Evolutionary conservation across 306 rosid genomes (phyloP), one percentile per base, ranked within the genome.

Genomic region (Casuarina cunninghamiana): DNA sequence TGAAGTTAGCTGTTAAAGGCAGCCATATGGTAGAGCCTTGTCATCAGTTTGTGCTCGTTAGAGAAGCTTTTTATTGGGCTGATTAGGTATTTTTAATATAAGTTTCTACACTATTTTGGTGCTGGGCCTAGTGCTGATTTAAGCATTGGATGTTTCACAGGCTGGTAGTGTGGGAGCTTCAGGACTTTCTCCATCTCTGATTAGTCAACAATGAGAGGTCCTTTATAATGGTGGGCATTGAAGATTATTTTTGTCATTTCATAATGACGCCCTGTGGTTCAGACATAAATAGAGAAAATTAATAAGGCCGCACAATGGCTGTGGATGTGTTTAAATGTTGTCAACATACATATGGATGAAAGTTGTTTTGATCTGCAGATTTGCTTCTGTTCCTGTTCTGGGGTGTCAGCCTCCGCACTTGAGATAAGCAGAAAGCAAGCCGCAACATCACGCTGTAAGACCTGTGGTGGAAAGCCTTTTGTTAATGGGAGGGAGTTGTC

Each of bases 131-230:
- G 44, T 62, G 69, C 69, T 62, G 69, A 62, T 38, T 44, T 62
- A 13, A 62, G 69, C 69, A n/a, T 62, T 62, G 69, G 69, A 62
- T 62, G 69, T 62, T 62, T 62, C 69, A 62, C 69, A 62, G 69
- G 69, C 69, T 62, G 69, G 69, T 37, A 62, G 69, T 62, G 44
- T 62, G 44, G 37, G 69, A 62, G 69, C 44, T 62, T 62, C 69
- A 35, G 69, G 69, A 62, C 69, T 62, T 62, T 32, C 68, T 37
- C 44, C 45, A 13, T 62, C 69, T 62, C 69, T 62, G 69, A 62
- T 62, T 62, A 62, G 69, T 62, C 69, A 37, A 62, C 69, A 62
- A 62, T 62, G 69, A 62, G 44, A 35, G 44, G 44, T 37, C 69
- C 69, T 9, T 62, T 62, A 38, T 37, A 35, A 62, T 62, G 69